Conservation (phyloP, 768 basidiomycete genomes). For the Auricularia cornea region DNA sequence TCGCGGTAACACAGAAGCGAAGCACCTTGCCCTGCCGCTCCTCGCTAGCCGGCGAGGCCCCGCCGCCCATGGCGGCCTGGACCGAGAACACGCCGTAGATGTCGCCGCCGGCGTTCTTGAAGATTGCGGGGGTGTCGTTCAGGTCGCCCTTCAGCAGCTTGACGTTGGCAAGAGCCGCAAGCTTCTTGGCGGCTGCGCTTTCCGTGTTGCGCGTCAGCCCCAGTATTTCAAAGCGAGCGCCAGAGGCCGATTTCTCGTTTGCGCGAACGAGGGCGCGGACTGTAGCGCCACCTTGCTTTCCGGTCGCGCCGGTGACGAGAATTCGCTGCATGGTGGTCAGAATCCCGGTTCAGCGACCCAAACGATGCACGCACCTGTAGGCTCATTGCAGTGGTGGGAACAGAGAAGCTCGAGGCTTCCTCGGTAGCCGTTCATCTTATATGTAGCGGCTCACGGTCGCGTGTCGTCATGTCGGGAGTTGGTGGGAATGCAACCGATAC, state of each 20-base stretch:
- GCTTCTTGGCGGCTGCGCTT: background rate
- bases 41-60: background rate
- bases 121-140: background rate
- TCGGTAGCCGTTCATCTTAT: too few relatives aligned
- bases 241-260: background rate
- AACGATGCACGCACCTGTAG: background rate
- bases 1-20: background rate
- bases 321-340: background rate
- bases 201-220: background rate
- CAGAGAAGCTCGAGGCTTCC: too few relatives aligned
- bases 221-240: background rate
- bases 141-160: background rate
- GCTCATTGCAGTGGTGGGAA: background rate
- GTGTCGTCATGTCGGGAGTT: too few relatives aligned
- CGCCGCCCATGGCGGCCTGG: background rate
- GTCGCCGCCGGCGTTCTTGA: background rate
- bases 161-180: background rate
- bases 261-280: background rate
- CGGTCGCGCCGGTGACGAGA: background rate
- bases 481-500: too few relatives aligned
- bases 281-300: background rate
- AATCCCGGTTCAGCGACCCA: background rate
- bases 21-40: background rate
- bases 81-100: background rate
- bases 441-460: too few relatives aligned